These are phyloP conservation scores for Nakazawaea ambrosiae DNA, from an alignment of 805 yeast species.

Conservation along the genomic window DNA sequence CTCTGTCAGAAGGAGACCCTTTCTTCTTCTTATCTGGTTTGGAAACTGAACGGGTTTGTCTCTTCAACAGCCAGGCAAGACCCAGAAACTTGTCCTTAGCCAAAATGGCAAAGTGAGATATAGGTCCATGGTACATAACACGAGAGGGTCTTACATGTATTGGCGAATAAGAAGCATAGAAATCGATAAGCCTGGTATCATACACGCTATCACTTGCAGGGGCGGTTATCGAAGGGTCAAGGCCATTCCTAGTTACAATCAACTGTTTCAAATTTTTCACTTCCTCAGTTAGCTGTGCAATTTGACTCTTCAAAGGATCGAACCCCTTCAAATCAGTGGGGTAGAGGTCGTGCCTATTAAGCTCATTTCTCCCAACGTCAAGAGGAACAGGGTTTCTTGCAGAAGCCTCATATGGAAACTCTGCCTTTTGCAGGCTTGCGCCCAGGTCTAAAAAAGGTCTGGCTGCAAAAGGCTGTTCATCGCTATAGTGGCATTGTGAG, in stretches of 20 bases:
- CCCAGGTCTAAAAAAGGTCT: background rate
- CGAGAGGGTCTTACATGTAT: conserved; percentile 24
- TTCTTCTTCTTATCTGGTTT: conserved; percentile 18
- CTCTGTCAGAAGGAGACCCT: conserved; percentile 3
- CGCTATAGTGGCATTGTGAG: background rate
- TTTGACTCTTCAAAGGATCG: background rate
- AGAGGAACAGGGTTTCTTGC: background rate
- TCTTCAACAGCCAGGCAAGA: conserved; percentile 13
- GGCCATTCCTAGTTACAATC: background rate
- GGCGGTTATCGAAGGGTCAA: background rate
- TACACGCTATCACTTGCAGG: background rate
- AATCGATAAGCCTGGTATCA: conserved; percentile 15
- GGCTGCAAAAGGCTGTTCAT: background rate
- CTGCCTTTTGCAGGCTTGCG: background rate
- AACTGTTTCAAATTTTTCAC: background rate
- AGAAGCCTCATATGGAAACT: background rate
- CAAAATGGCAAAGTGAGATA: conserved; percentile 21
- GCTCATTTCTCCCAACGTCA: no score
- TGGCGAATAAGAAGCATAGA: conserved; percentile 23
- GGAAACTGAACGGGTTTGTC: conserved; percentile 21
- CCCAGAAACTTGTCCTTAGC: conserved; percentile 24
- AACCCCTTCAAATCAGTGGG: background rate
- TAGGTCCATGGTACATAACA: conserved; percentile 24
- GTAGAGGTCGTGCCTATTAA: no score
- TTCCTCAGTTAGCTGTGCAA: background rate